Evolutionary conservation across 2,329 filamentous ascomycete species (phyloP).

Genomic region (Diaporthe sp.): DNA sequence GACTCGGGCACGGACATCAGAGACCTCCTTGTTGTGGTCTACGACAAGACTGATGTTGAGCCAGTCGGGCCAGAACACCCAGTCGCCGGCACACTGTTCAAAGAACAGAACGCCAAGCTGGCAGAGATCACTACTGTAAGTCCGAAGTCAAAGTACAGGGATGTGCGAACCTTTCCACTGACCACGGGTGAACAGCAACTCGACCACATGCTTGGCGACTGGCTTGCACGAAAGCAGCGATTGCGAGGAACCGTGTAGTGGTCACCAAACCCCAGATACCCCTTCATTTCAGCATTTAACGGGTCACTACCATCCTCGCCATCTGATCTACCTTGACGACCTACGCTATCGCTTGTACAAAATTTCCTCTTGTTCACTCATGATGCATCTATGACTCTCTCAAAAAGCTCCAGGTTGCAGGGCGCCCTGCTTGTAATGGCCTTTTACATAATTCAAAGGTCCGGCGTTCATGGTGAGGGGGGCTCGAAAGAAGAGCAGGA

Average conservation of each 20-base stretch:
- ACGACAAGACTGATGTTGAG: slow-evolving; percentile 87
- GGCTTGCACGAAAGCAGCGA: slow-evolving; percentile 79
- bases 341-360: neutral
- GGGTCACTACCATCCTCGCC: neutral
- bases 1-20: slow-evolving; percentile 90
- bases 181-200: slow-evolving; percentile 67
- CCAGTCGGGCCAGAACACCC: slow-evolving; percentile 88
- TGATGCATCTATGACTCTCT: slow-evolving; percentile 32
- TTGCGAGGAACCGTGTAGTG: slow-evolving; percentile 59
- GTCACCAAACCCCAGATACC: slow-evolving; percentile 22
- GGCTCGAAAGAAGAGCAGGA: slow-evolving; percentile 19
- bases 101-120: slow-evolving; percentile 86
- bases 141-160: slow-evolving; percentile 34
- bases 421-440: slow-evolving; percentile 11
- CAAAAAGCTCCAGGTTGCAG: slow-evolving; percentile 19
- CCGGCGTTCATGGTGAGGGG: slow-evolving; percentile 30
- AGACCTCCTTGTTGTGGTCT: slow-evolving; percentile 90
- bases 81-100: slow-evolving; percentile 82
- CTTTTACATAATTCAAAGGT: slow-evolving; percentile 22
- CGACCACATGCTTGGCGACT: slow-evolving; percentile 86
- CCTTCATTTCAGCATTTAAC: slow-evolving; percentile 19
- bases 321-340: slow-evolving; percentile 7
- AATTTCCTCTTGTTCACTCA: slow-evolving; percentile 17
- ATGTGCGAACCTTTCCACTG: slow-evolving; percentile 31
- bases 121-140: slow-evolving; percentile 84